Conservation (phyloP, 352 stramenopile genomes). For the Globisporangium nodosum region DNA sequence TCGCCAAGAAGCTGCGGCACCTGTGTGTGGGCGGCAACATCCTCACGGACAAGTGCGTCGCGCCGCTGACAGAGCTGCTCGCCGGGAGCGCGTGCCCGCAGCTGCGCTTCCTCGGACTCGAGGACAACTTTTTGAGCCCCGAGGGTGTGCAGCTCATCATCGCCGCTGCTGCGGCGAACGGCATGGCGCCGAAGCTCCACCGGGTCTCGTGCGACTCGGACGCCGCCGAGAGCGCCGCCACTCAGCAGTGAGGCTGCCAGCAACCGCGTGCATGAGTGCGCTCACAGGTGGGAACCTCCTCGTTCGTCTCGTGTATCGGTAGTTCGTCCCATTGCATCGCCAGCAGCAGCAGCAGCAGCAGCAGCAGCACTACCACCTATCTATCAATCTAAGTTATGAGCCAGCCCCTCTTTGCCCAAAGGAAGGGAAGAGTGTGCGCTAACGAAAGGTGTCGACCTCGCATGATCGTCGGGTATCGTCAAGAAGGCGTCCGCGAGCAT, state of each 20-base stretch:
- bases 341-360: no score
- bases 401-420: no score
- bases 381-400: not conserved
- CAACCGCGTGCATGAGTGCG: not conserved
- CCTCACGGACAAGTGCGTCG: conserved; percentile 73
- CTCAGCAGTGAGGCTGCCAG: not conserved
- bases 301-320: not conserved
- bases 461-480: no score
- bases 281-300: not conserved
- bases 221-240: not conserved
- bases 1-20: conserved; percentile 36
- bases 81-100: conserved; percentile 28
- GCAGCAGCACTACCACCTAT: not conserved
- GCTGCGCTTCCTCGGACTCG: conserved; percentile 65
- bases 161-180: conserved; percentile 35
- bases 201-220: conserved; percentile 35
- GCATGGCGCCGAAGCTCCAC: conserved; percentile 40
- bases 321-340: no score
- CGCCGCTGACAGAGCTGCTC: conserved; percentile 41
- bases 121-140: conserved; percentile 76
- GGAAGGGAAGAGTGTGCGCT: no score
- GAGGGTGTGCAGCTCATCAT: conserved; percentile 60
- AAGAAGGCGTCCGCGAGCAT: no score
- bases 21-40: conserved; percentile 78
- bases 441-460: no score